Conservation (phyloP, 2,329 filamentous ascomycete species). For the Pseudogymnoascus sp. region DNA sequence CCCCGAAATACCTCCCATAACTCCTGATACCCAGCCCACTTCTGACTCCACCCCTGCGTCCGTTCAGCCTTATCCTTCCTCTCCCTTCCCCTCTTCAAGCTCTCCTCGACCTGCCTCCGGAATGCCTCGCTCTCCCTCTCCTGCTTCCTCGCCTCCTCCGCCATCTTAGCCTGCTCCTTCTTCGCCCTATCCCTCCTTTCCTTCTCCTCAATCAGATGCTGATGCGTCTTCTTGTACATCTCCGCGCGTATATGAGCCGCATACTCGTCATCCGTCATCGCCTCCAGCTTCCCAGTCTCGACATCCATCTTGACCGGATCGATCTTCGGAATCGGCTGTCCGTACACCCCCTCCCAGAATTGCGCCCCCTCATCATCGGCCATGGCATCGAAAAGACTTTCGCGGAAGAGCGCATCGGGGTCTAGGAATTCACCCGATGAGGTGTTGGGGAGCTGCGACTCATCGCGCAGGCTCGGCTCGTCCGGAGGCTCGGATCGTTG, state of each 20-base stretch:
- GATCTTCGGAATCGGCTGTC: conserved; percentile 85
- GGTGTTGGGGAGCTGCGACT: conserved; percentile 32
- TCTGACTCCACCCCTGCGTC: conserved; percentile 46
- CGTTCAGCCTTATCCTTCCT: conserved; percentile 37
- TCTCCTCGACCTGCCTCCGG: conserved; percentile 60
- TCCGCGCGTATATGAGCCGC: conserved; percentile 72
- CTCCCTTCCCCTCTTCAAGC: conserved; percentile 59
- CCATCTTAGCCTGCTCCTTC: conserved; percentile 39
- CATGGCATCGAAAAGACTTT: conserved; percentile 93
- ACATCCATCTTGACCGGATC: conserved; percentile 36
- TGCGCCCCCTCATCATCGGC: conserved; percentile 92
- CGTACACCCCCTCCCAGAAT: conserved; percentile 96
- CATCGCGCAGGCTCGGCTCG: conserved; percentile 32
- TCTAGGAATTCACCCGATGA: conserved; percentile 42
- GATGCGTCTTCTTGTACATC: conserved; percentile 95
- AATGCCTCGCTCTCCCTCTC: conserved; percentile 39
- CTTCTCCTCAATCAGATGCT: conserved; percentile 72
- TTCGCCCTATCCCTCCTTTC: conserved; percentile 52
- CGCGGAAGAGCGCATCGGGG: conserved; percentile 73
- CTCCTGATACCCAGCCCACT: conserved; percentile 58
- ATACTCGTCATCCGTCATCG: conserved; percentile 91
- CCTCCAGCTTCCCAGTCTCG: conserved; percentile 56
- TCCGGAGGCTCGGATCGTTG: conserved; percentile 23
- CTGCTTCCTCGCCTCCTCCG: conserved; percentile 32
- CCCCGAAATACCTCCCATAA: conserved; percentile 52